A percentile compares a stretch with the other conserved stretches of the same genome.
These are phyloP conservation scores for Kalmusia sp. DNA, from an alignment of 2,329 filamentous ascomycete genomes.

Conservation along the genomic window DNA sequence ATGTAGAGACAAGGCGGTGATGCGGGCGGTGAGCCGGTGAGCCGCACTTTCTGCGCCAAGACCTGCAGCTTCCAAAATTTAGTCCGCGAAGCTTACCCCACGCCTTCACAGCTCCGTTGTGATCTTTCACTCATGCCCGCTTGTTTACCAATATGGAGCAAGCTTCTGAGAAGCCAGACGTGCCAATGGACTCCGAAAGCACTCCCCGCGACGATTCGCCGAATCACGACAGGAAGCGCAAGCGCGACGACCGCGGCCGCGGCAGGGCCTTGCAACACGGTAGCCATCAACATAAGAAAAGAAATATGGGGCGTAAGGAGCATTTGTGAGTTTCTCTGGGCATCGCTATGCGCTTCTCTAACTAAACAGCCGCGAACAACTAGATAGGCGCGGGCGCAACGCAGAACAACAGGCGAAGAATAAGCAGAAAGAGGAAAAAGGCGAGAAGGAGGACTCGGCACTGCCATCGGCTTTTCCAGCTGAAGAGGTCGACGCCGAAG, in stretches of 20 bases:
- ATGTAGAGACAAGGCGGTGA: slow-evolving; percentile 21
- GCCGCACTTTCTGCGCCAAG: slow-evolving; percentile 30
- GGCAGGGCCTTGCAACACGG: slow-evolving; percentile 42
- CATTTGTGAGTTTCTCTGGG: slow-evolving; percentile 62
- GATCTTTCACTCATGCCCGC: not conserved
- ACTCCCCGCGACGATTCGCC: slow-evolving; percentile 22
- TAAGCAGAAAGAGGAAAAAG: slow-evolving; percentile 46
- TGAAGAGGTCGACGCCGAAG: slow-evolving; percentile 88
- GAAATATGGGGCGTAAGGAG: slow-evolving; percentile 71
- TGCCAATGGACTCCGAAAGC: slow-evolving; percentile 34
- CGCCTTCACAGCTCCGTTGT: not conserved
- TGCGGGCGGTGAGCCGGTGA: slow-evolving; percentile 32
- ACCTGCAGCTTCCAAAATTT: slow-evolving; percentile 25
- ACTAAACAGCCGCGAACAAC: slow-evolving; percentile 54
- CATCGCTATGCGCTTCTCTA: slow-evolving; percentile 33
- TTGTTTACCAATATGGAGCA: slow-evolving; percentile 29
- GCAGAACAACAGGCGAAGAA: slow-evolving; percentile 48
- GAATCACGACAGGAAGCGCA: slow-evolving; percentile 36
- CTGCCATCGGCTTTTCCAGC: slow-evolving; percentile 68
- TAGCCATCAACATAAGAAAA: slow-evolving; percentile 62
- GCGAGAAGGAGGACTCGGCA: slow-evolving; percentile 50
- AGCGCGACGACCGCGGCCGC: slow-evolving; percentile 30
- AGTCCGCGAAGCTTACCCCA: slow-evolving; percentile 3
- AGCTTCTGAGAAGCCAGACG: slow-evolving; percentile 24
- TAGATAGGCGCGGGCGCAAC: slow-evolving; percentile 57